These are phyloP conservation scores for Cinnamomum micranthum DNA, from an alignment of 164 flowering plant genomes.

Conservation along the genomic window DNA sequence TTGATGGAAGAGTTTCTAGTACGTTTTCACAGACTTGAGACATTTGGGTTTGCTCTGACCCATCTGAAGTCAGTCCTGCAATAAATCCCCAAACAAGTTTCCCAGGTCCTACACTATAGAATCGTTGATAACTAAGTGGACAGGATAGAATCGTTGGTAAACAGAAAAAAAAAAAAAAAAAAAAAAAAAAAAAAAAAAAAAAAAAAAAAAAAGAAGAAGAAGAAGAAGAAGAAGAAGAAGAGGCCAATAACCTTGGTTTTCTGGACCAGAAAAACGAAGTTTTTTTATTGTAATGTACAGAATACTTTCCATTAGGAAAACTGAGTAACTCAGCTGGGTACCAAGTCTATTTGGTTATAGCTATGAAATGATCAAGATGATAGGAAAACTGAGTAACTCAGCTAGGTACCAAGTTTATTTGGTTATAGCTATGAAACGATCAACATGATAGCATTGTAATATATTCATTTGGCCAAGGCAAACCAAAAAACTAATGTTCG, in stretches of 20 bases:
- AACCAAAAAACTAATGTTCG: neutral
- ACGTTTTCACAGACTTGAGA: no score
- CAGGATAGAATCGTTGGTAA: neutral
- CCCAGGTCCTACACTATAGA: neutral
- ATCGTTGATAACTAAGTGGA: neutral
- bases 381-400: neutral
- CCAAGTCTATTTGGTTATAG: neutral
- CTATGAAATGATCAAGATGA: neutral
- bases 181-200: no score
- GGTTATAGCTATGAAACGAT: neutral
- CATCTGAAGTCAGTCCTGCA: neutral
- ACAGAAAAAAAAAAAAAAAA: no score
- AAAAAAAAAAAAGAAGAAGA: no score
- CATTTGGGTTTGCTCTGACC: no score
- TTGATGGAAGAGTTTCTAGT: no score
- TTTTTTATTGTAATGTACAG: no score
- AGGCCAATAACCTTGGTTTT: neutral
- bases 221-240: no score
- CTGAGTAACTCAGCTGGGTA: neutral
- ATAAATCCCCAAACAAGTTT: neutral
- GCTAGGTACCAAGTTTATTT: neutral
- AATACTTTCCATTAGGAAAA: neutral
- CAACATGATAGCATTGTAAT: no score
- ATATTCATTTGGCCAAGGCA: no score
- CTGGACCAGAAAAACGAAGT: no score